Conservation (phyloP, 768 basidiomycete species). For the Trametopsis cervina region DNA sequence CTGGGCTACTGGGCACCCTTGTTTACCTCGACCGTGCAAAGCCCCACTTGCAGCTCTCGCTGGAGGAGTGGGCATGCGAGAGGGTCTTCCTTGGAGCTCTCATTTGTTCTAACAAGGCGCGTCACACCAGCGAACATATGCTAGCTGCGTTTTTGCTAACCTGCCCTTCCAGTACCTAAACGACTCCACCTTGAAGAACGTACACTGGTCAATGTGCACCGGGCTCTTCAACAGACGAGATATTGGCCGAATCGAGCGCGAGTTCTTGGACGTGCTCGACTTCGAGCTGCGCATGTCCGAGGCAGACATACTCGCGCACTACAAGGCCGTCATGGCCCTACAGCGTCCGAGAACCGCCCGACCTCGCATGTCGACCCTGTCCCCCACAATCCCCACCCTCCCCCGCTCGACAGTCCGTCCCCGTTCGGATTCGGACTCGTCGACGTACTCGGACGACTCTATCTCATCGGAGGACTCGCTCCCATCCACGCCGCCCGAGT, state of each 20-base stretch:
- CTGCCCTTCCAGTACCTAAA: constrained; percentile 56
- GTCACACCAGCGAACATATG: neutral
- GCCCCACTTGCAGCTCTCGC: constrained; percentile 72
- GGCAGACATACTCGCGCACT: constrained; percentile 48
- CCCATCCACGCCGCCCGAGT: constrained; percentile 5
- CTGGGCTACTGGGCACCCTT: constrained; percentile 62
- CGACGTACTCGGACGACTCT: constrained; percentile 7
- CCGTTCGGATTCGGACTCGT: constrained; percentile 5
- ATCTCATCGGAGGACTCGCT: constrained; percentile 3
- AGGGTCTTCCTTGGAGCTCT: constrained; percentile 86
- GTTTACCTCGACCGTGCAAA: constrained; percentile 74
- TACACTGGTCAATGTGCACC: constrained; percentile 84
- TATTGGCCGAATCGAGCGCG: constrained; percentile 74
- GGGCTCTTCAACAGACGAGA: constrained; percentile 78
- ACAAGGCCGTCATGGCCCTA: constrained; percentile 27
- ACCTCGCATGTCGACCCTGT: neutral
- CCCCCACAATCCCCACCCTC: constrained; percentile 24
- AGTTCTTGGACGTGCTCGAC: constrained; percentile 75
- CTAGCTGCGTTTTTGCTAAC: neutral
- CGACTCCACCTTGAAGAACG: constrained; percentile 86
- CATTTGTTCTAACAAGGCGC: constrained; percentile 78
- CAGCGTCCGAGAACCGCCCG: constrained; percentile 18
- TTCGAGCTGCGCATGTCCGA: constrained; percentile 66
- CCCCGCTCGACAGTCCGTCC: constrained; percentile 9
- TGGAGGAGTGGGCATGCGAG: constrained; percentile 83